Evolutionary conservation across 495 filamentous ascomycete genomes (phyloP).

Genomic region (Daldinia concentrica): DNA sequence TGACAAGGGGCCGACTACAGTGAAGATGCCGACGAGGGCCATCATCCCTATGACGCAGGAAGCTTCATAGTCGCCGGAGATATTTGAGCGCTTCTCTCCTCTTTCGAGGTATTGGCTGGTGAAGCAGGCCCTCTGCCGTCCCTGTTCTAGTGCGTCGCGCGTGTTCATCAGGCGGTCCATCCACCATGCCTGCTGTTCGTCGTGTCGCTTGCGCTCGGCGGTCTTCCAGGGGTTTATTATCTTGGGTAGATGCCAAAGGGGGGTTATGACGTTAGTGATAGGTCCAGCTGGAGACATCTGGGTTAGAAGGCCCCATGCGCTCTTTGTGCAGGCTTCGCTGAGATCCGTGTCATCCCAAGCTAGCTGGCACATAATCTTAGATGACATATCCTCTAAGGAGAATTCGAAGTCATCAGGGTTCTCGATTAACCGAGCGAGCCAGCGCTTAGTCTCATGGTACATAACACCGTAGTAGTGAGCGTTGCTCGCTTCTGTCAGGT

Average conservation of each 20-base stretch:
- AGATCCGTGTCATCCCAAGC: slow-evolving; percentile 52
- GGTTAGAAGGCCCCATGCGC: slow-evolving; percentile 51
- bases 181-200: slow-evolving; percentile 55
- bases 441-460: slow-evolving; percentile 54
- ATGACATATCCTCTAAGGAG: slow-evolving; percentile 54
- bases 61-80: slow-evolving; percentile 53
- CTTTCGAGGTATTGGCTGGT: slow-evolving; percentile 51
- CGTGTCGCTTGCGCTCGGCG: slow-evolving; percentile 52
- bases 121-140: slow-evolving; percentile 49
- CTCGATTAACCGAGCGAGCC: slow-evolving; percentile 49
- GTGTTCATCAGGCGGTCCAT: slow-evolving; percentile 43
- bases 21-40: slow-evolving; percentile 57
- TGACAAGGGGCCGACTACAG: slow-evolving; percentile 52
- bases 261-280: slow-evolving; percentile 56
- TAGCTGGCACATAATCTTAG: slow-evolving; percentile 55
- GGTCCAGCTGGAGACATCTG: slow-evolving; percentile 58
- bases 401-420: slow-evolving; percentile 51
- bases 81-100: slow-evolving; percentile 46
- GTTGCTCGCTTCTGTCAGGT: slow-evolving; percentile 52
- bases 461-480: slow-evolving; percentile 51
- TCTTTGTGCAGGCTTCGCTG: slow-evolving; percentile 49
- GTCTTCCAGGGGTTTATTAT: slow-evolving; percentile 54
- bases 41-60: slow-evolving; percentile 55
- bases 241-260: slow-evolving; percentile 52
- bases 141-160: slow-evolving; percentile 36